Evolutionary conservation across 2,329 filamentous ascomycete genomes (phyloP).

Genomic region (Nannizzia gypsea): DNA sequence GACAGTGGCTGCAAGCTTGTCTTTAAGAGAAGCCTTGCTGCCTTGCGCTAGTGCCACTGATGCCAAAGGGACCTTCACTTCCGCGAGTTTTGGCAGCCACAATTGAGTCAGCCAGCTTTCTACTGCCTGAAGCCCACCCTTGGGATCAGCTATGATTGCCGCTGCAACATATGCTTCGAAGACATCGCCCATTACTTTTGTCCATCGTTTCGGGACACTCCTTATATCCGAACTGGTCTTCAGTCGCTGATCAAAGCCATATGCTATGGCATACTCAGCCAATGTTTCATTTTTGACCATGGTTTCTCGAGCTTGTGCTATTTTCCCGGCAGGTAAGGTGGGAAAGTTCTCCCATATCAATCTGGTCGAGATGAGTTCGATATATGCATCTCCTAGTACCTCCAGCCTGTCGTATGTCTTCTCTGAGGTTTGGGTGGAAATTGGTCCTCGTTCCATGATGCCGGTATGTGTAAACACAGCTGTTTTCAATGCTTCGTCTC

Average conservation of each 20-base stretch:
- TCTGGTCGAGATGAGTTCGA: constrained; percentile 63
- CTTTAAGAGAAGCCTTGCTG: constrained; percentile 38
- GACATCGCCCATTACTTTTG: constrained; percentile 71
- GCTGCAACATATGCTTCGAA: constrained; percentile 87
- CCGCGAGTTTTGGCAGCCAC: constrained; percentile 55
- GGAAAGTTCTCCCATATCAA: constrained; percentile 65
- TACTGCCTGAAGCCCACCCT: constrained; percentile 49
- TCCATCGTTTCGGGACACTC: constrained; percentile 42
- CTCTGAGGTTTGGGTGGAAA: constrained; percentile 19
- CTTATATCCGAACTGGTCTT: constrained; percentile 42
- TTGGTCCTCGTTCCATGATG: constrained; percentile 13
- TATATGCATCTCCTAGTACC: constrained; percentile 76
- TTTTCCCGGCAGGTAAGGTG: constrained; percentile 52
- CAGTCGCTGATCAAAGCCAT: constrained; percentile 57
- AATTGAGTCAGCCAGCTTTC: constrained; percentile 62
- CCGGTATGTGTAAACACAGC: constrained; percentile 58
- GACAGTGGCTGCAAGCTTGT: constrained; percentile 41
- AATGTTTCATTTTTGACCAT: constrained; percentile 74
- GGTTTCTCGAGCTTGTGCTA: constrained; percentile 63
- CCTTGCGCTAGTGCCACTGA: constrained; percentile 14
- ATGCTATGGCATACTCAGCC: constrained; percentile 54
- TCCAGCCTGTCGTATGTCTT: constrained; percentile 71
- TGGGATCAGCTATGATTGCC: constrained; percentile 55
- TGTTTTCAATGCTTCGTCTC: constrained; percentile 47
- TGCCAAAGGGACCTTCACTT: constrained; percentile 9